Evolutionary conservation across 768 basidiomycete species (phyloP), one percentile per base, ranked within the genome.

Genomic region (Gymnopilus junonius): DNA sequence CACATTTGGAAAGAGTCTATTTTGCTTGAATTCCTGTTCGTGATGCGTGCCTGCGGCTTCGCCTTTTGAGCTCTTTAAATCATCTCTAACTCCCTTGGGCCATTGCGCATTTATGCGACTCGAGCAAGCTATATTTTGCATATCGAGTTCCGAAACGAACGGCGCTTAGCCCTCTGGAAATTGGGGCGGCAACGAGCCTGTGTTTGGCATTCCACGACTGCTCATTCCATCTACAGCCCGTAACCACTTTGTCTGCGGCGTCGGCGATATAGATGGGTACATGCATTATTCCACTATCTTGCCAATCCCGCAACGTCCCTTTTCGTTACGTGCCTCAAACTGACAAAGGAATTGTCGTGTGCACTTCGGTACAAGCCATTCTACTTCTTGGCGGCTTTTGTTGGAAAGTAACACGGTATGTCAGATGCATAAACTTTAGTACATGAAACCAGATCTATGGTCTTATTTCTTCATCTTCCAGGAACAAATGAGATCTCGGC

Each of bases 391-490:
- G 48, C 48, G n/a, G 48, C 14, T 20, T 29, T n/a, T 32, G 27
- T 51, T 51, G 48, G 48, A 32, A 31, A 17, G 48, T 51, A 32
- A 51, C 48, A 51, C 48, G 48, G 48, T 51, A 31, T 51, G 48
- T 51, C 48, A 51, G n/a, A 51, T 31, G 2, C 14, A 29, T 32
- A 51, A 7, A 51, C 0, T 32, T 51, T 51, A 29, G 48, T 51
- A 51, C 48, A 51, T 51, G 48, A 51, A 51, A 51, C 48, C 15
- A 32, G n/a, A 32, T 29, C n/a, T 51, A 20, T 42, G 15, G 15
- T 42, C n/a, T 42, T 6, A 17, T 51, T 32, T 11, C 17, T 51
- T 51, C 48, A 8, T 32, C 31, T 32, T n/a, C 48, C 27, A 32
- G 48, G 31, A 51, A 29, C 27, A 31, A 27, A 50, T 14, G n/a